These are phyloP conservation scores for Sclerotinia nivalis DNA, from an alignment of 2,329 filamentous ascomycete species.

Conservation along the genomic window DNA sequence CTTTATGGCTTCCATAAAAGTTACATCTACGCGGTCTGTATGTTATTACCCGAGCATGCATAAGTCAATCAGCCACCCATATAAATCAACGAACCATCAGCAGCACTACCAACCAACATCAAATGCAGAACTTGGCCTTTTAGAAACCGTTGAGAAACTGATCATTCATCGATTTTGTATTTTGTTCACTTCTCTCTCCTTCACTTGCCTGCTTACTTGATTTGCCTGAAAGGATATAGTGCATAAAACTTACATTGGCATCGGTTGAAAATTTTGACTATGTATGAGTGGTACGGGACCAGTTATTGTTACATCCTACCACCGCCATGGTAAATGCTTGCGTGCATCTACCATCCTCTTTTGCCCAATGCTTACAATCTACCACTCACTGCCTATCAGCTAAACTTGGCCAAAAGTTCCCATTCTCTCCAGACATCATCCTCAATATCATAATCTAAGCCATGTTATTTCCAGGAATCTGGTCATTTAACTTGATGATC, in stretches of 20 bases:
- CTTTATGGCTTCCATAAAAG: conserved; percentile 16
- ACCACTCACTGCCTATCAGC: neutral
- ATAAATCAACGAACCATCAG: neutral
- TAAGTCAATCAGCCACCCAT: neutral
- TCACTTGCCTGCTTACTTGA: conserved; percentile 11
- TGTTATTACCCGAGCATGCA: neutral
- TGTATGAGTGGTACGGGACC: conserved; percentile 15
- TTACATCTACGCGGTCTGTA: neutral
- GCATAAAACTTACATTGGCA: neutral
- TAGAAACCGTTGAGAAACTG: conserved; percentile 1
- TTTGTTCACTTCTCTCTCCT: too few species aligned
- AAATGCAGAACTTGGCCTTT: neutral
- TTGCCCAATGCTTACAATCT: neutral
- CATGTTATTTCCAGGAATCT: conserved; percentile 5
- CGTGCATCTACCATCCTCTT: neutral
- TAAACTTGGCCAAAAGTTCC: neutral
- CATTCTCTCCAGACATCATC: neutral
- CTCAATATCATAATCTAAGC: neutral
- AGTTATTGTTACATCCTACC: conserved; percentile 19
- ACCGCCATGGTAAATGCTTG: conserved; percentile 24
- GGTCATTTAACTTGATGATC: conserved; percentile 14
- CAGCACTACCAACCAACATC: neutral
- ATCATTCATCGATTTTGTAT: conserved; percentile 1
- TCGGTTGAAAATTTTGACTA: conserved; percentile 1
- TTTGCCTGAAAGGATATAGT: conserved; percentile 11